Conservation (phyloP, 108 stramenopile species). For the Aurantiochytrium sp. region DNA sequence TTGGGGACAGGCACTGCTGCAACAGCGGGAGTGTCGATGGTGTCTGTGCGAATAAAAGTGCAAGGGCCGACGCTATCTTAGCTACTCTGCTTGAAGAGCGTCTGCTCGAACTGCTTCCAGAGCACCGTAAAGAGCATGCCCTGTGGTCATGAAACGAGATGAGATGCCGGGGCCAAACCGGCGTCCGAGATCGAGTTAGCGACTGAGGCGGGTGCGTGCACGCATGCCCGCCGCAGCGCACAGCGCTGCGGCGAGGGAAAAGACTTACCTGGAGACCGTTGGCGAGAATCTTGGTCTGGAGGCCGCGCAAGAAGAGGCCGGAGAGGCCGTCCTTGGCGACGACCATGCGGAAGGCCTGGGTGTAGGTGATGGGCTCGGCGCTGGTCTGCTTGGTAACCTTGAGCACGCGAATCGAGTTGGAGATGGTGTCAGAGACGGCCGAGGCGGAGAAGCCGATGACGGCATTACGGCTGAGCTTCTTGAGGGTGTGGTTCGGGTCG, state of each 20-base stretch:
- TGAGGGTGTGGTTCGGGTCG: conserved; percentile 60
- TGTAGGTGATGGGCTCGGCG: conserved; percentile 74
- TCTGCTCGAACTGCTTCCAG: conserved; percentile 96
- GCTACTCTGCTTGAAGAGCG: conserved; percentile 46
- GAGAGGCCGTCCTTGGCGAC: conserved; percentile 76
- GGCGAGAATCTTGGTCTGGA: conserved; percentile 94
- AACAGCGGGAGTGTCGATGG: too few species aligned
- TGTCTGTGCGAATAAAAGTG: too few species aligned
- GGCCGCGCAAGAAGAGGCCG: conserved; percentile 91
- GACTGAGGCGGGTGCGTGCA: too few species aligned
- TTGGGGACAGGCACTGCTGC: too few species aligned
- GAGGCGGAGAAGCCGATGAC: conserved; percentile 85
- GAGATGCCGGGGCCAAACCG: too few species aligned
- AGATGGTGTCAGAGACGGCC: conserved; percentile 85
- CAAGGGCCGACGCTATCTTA: neutral
- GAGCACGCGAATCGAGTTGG: conserved; percentile 93
- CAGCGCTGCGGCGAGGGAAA: too few species aligned
- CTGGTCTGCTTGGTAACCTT: conserved; percentile 97
- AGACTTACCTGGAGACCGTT: conserved; percentile 74
- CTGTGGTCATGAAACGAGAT: neutral
- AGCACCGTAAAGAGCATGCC: conserved; percentile 85
- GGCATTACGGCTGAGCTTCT: conserved; percentile 80
- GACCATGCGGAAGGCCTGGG: conserved; percentile 77
- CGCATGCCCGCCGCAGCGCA: too few species aligned
- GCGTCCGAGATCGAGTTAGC: too few species aligned